Evolutionary conservation across 345 rosid species (phyloP), one percentile per base, ranked within the genome.

Genomic region (Sonneratia alba): DNA sequence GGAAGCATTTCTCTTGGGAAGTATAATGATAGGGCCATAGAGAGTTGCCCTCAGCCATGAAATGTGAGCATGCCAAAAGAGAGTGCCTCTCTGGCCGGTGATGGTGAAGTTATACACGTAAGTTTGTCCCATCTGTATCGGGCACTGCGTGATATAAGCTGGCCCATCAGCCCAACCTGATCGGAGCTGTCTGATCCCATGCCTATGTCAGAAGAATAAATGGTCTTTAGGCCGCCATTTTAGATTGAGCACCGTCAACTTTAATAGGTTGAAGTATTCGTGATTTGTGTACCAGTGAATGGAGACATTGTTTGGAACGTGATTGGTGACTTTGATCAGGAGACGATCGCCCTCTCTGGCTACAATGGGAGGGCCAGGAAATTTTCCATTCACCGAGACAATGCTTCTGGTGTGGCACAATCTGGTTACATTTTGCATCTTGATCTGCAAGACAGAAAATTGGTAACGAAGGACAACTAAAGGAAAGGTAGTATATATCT

Each of bases 11-110:
- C 4, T 81, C 72, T 81, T 83, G 55, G 97, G 98, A 64, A 91
- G 89, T 67, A 91, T 84, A 75, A 91, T 82, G 2, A 89, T 65
- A 7, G 94, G 87, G 68, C 96, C 97, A 59, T 91, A 82, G 45
- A 93, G 53, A 69, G 96, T 84, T 57, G 98, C 74, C 77, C 97
- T 81, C 7, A 88, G 81, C 97, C 97, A 91, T 38, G 91, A 83
- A 53, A 85, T 76, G 38, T 87, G 89, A 2, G 86, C 86, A 42
- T 85, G 89, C 79, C 80, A 87, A 42, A 74, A 82, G 34, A 85
- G 82, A 32, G 91, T 87, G 38, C 89, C 91, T 77, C 89, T 83
- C 70, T 87, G 90, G 21, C 87, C 90, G 45, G 68, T 67, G 67
- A 83, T 70, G 48, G 90, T 89, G 84, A 75, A 89, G 80, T 82